phyloP scores from a whole-genome alignment of 2,329 filamentous ascomycete genomes.

The Trichoderma cornu-damae region DNA sequence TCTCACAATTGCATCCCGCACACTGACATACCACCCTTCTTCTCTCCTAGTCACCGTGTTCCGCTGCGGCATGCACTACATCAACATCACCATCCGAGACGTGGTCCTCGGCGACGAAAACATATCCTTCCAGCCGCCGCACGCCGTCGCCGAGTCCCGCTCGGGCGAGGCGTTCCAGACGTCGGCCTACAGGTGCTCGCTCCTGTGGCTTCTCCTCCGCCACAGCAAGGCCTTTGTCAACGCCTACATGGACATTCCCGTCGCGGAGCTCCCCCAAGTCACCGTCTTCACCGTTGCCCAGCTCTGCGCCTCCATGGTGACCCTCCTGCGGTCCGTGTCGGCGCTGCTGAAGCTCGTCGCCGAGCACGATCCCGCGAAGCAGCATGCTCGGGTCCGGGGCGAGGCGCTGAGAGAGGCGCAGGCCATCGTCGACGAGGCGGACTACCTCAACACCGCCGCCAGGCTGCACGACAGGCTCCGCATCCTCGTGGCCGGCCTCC shows the following conservation, averaged over 20 bases:
- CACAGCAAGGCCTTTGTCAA: slow-evolving; percentile 10
- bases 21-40: background rate
- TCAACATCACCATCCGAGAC: slow-evolving; percentile 13
- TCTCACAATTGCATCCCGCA: too few species aligned
- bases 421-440: slow-evolving; percentile 13
- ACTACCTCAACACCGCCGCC: slow-evolving; percentile 2
- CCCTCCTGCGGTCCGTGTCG: slow-evolving; percentile 10
- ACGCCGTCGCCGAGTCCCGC: background rate
- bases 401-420: slow-evolving; percentile 3
- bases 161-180: background rate
- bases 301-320: slow-evolving; percentile 3
- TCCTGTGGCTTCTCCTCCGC: slow-evolving; percentile 16
- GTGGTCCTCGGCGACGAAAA: background rate
- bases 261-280: slow-evolving; percentile 4
- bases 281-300: slow-evolving; percentile 10
- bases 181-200: background rate
- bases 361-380: background rate
- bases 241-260: slow-evolving; percentile 6
- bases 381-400: background rate
- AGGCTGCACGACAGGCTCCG: slow-evolving; percentile 11
- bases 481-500: slow-evolving; percentile 2
- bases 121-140: background rate
- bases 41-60: background rate
- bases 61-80: slow-evolving; percentile 12
- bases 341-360: slow-evolving; percentile 5